Conservation (phyloP, 139 green algal genomes). For the Marvania coccoides region DNA sequence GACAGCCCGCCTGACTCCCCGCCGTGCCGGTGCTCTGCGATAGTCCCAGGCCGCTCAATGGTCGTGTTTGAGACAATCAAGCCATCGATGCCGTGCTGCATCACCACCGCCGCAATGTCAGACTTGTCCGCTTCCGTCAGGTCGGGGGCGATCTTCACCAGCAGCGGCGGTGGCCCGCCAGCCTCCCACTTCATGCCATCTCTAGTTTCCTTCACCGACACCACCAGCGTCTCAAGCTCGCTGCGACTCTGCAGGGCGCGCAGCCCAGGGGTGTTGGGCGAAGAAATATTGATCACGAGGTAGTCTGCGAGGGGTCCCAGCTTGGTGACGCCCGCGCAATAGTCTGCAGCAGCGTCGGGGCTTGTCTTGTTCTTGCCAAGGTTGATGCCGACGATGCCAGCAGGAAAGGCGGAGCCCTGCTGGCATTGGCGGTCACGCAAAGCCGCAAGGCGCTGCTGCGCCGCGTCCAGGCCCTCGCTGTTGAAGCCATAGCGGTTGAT, state of each 20-base stretch:
- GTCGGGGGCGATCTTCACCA: constrained; percentile 95
- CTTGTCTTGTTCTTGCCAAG: constrained; percentile 97
- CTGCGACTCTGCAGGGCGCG: constrained; percentile 69
- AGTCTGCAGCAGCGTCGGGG: constrained; percentile 77
- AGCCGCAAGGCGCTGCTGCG: constrained; percentile 47
- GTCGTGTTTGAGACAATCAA: constrained; percentile 93
- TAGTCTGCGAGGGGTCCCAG: constrained; percentile 81
- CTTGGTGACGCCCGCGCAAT: constrained; percentile 59
- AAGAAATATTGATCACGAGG: constrained; percentile 97
- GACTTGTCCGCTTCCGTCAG: constrained; percentile 65
- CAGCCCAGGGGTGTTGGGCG: constrained; percentile 94
- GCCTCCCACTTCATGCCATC: constrained; percentile 43
- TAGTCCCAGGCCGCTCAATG: constrained; percentile 60
- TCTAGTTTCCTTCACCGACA: constrained; percentile 44
- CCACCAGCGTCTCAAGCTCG: constrained; percentile 72
- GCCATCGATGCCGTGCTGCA: constrained; percentile 64
- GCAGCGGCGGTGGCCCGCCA: constrained; percentile 57
- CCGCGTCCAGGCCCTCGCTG: constrained; percentile 76
- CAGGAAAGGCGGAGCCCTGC: not conserved
- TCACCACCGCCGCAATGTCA: constrained; percentile 81
- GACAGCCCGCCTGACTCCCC: constrained; percentile 73
- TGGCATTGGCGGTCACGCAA: constrained; percentile 14
- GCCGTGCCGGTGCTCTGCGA: constrained; percentile 40
- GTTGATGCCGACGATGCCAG: constrained; percentile 86
- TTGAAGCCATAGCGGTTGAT: constrained; percentile 99